Percentiles rank a stretch among this genome's conserved stretches.
phyloP scores from a whole-genome alignment of 2,329 filamentous ascomycete genomes.

The Penicillium decumbens region DNA sequence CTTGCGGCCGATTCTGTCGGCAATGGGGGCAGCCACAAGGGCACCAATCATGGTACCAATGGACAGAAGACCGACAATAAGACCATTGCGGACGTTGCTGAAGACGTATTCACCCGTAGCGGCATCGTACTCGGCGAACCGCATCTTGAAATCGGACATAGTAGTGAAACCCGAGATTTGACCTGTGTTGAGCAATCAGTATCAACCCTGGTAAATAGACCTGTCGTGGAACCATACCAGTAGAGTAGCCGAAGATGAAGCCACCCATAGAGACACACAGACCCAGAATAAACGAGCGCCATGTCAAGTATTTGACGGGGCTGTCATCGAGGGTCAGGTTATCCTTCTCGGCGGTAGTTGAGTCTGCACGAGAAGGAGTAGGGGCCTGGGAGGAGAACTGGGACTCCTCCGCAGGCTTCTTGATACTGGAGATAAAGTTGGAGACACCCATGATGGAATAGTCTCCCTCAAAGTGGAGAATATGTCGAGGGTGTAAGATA shows the following conservation, averaged over 20 bases:
- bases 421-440: slow-evolving; percentile 8
- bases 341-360: slow-evolving; percentile 31
- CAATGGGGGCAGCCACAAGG: slow-evolving; percentile 42
- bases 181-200: slow-evolving; percentile 22
- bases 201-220: background rate
- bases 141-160: slow-evolving; percentile 44
- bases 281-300: slow-evolving; percentile 42
- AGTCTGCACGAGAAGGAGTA: slow-evolving; percentile 33
- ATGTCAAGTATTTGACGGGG: slow-evolving; percentile 42
- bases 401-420: slow-evolving; percentile 27
- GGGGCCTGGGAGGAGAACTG: slow-evolving; percentile 33
- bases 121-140: slow-evolving; percentile 36
- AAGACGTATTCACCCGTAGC: slow-evolving; percentile 36
- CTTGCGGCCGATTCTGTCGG: slow-evolving; percentile 45
- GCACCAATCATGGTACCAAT: slow-evolving; percentile 44
- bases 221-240: slow-evolving; percentile 28
- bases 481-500: slow-evolving; percentile 1
- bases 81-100: slow-evolving; percentile 42
- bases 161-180: slow-evolving; percentile 46
- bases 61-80: slow-evolving; percentile 45
- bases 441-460: slow-evolving; percentile 28
- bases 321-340: slow-evolving; percentile 36
- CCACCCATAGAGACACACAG: slow-evolving; percentile 47
- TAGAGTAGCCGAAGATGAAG: slow-evolving; percentile 46
- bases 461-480: slow-evolving; percentile 1